Conservation (phyloP, 495 filamentous ascomycete species). For the Penicillium macrosclerotiorum region DNA sequence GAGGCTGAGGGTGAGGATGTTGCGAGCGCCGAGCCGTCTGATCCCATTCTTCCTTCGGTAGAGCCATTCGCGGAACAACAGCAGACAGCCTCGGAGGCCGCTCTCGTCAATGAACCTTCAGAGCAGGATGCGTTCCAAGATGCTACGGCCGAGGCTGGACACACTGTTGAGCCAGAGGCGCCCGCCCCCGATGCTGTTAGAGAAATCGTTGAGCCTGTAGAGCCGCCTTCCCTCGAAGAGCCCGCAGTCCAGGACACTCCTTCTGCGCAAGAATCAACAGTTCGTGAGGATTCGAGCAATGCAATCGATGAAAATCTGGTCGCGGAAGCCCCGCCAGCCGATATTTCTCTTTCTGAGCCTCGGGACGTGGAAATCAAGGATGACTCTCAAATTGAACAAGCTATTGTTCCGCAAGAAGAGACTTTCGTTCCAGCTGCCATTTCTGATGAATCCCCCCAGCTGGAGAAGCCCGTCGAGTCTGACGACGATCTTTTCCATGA, state of each 20-base stretch:
- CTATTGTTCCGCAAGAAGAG: neutral
- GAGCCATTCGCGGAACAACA: no score
- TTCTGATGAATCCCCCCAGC: neutral
- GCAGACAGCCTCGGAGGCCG: neutral
- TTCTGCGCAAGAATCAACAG: neutral
- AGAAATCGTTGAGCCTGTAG: slow-evolving; percentile 5
- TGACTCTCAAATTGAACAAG: neutral
- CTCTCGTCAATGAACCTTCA: neutral
- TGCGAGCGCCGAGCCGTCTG: neutral
- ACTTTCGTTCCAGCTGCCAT: neutral
- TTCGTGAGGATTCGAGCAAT: neutral
- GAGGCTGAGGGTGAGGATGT: neutral
- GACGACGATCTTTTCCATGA: slow-evolving; percentile 26
- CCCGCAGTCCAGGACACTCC: no score
- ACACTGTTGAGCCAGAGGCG: neutral
- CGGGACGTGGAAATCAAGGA: slow-evolving; percentile 1
- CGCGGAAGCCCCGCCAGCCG: neutral
- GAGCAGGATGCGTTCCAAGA: slow-evolving; percentile 7
- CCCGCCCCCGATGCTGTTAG: slow-evolving; percentile 2
- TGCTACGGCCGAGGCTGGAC: neutral
- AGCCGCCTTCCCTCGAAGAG: neutral
- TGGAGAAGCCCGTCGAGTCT: slow-evolving; percentile 13
- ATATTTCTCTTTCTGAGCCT: neutral
- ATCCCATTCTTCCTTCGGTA: neutral
- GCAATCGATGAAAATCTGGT: neutral